A percentile compares a stretch with the other conserved stretches of the same genome.
phyloP scores from a whole-genome alignment of 1,139 yeast genomes.

The Taphrina confusa region DNA sequence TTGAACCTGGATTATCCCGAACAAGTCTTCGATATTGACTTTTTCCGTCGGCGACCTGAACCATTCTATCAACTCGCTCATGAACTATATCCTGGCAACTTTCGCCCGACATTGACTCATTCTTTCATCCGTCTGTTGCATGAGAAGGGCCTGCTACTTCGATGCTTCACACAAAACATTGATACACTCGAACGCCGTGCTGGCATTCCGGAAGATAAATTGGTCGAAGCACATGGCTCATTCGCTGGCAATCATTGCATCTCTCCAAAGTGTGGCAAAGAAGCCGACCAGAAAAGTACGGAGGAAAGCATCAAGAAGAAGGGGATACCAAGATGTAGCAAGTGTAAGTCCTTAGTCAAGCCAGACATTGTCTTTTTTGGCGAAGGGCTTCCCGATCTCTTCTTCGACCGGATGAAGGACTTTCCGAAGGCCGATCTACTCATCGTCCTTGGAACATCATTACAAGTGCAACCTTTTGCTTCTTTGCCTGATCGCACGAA shows the following conservation, averaged over 20 bases:
- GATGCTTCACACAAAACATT: slow-evolving; percentile 58
- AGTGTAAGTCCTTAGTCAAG: slow-evolving; percentile 68
- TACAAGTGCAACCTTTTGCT: slow-evolving; percentile 89
- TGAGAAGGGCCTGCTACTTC: slow-evolving; percentile 59
- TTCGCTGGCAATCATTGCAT: slow-evolving; percentile 84
- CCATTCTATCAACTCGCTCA: slow-evolving; percentile 83
- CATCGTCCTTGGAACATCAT: slow-evolving; percentile 87
- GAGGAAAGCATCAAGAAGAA: slow-evolving; percentile 35
- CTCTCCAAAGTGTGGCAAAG: slow-evolving; percentile 56
- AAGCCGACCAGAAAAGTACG: slow-evolving; percentile 50
- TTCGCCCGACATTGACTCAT: slow-evolving; percentile 80
- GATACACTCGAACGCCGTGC: slow-evolving; percentile 88
- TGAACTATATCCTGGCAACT: slow-evolving; percentile 85
- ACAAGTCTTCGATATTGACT: slow-evolving; percentile 90
- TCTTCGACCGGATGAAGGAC: slow-evolving; percentile 54
- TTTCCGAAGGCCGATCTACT: slow-evolving; percentile 76
- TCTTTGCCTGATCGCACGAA: slow-evolving; percentile 65
- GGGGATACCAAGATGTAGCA: slow-evolving; percentile 58
- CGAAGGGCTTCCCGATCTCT: slow-evolving; percentile 70
- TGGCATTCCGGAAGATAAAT: slow-evolving; percentile 62
- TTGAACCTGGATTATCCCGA: slow-evolving; percentile 86
- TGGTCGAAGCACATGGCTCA: slow-evolving; percentile 94
- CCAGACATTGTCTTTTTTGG: slow-evolving; percentile 93
- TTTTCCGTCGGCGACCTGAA: slow-evolving; percentile 68
- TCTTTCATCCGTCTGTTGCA: slow-evolving; percentile 66